Evolutionary conservation across 176 grass and related monocot species (phyloP).

Genomic region (Melocanna baccifera): DNA sequence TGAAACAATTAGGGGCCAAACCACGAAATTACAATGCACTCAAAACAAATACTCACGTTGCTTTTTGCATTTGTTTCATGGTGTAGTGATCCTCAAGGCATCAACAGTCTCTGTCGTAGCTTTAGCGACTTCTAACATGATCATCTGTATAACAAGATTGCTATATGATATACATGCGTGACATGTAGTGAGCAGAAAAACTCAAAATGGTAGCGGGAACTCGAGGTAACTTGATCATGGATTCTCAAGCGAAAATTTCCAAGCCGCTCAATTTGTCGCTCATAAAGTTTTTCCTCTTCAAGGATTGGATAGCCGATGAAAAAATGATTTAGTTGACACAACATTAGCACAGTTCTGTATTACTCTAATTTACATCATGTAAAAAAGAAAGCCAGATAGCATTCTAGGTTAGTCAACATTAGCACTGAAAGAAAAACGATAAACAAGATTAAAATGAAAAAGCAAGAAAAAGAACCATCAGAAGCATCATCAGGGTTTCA

Average conservation of each 20-base stretch:
- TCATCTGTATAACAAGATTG: constrained; percentile 48
- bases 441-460: background rate
- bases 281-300: constrained; percentile 83
- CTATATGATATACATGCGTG: background rate
- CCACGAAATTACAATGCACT: background rate
- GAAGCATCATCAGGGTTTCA: background rate
- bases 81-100: constrained; percentile 69
- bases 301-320: constrained; percentile 58
- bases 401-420: background rate
- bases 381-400: background rate
- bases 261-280: constrained; percentile 75
- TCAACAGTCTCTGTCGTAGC: constrained; percentile 80
- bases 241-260: constrained; percentile 85
- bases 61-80: constrained; percentile 89
- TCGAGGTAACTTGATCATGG: constrained; percentile 63
- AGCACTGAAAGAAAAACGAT: background rate
- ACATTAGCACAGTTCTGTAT: background rate
- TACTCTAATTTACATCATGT: background rate
- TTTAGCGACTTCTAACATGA: constrained; percentile 79
- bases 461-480: too few species aligned
- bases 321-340: background rate
- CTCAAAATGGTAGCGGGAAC: background rate
- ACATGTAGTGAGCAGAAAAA: background rate
- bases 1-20: background rate
- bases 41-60: constrained; percentile 52